Conservation (phyloP, 2,329 filamentous ascomycete genomes). For the Niveomyces coronatus region DNA sequence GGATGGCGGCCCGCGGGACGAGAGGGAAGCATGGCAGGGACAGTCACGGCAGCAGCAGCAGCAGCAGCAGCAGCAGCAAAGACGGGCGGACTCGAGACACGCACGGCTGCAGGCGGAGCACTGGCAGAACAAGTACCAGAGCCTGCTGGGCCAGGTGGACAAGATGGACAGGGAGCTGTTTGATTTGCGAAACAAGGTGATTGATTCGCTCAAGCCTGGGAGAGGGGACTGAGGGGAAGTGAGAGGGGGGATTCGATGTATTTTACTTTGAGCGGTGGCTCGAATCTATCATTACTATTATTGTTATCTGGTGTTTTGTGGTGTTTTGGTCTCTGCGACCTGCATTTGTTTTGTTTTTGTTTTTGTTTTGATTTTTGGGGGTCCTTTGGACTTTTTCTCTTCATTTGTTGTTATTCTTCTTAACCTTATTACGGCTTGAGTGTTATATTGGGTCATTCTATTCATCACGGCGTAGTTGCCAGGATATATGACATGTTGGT, state of each 20-base stretch:
- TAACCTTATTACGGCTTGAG: too few species aligned
- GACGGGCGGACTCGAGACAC: neutral
- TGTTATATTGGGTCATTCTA: too few species aligned
- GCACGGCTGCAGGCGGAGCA: conserved; percentile 23
- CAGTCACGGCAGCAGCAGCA: conserved; percentile 21
- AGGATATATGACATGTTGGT: too few species aligned
- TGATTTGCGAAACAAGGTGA: conserved; percentile 32
- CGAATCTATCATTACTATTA: too few species aligned
- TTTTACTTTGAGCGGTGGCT: neutral
- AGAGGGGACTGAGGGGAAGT: neutral
- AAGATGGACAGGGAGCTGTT: conserved; percentile 44
- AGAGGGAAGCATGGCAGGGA: neutral
- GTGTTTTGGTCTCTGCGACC: too few species aligned
- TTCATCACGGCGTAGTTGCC: too few species aligned
- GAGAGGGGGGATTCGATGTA: neutral
- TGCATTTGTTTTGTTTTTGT: too few species aligned
- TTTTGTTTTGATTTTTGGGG: too few species aligned
- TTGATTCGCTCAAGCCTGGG: conserved; percentile 23
- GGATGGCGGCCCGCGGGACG: conserved; percentile 8
- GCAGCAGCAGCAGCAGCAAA: conserved; percentile 42
- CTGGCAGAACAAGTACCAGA: conserved; percentile 44
- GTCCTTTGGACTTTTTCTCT: too few species aligned
- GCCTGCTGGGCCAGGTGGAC: conserved; percentile 49
- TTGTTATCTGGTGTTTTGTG: too few species aligned
- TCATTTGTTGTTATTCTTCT: too few species aligned